Evolutionary conservation across 306 rosid species (phyloP).

Genomic region (Cucurbita moschata): DNA sequence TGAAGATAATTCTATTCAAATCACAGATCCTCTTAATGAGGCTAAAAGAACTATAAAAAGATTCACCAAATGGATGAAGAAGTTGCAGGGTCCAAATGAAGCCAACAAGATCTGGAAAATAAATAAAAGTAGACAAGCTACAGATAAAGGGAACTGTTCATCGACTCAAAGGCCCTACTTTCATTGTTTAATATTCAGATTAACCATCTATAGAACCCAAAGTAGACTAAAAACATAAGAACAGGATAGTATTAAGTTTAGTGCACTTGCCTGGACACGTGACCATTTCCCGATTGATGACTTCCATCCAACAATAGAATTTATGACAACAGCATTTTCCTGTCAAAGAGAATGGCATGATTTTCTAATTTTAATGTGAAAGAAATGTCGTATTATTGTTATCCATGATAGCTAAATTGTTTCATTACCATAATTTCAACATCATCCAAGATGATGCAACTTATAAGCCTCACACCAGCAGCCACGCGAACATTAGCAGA

Average conservation of each 20-base stretch:
- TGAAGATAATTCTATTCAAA: neutral
- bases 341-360: conserved; percentile 19
- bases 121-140: neutral
- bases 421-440: conserved; percentile 68
- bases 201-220: neutral
- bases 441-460: conserved; percentile 77
- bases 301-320: conserved; percentile 96
- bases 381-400: neutral
- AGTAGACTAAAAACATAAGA: neutral
- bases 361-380: neutral
- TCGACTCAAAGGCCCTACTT: neutral
- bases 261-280: conserved; percentile 77
- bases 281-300: conserved; percentile 90
- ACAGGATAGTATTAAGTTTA: neutral
- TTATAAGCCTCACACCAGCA: conserved; percentile 81
- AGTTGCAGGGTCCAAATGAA: neutral
- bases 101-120: neutral
- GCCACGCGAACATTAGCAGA: conserved; percentile 92
- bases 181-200: neutral
- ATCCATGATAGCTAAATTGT: neutral
- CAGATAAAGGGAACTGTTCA: neutral
- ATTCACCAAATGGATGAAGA: neutral
- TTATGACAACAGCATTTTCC: conserved; percentile 75
- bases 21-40: neutral
- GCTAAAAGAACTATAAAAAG: neutral